Conservation (phyloP, 768 basidiomycete species). For the Russula sp. region DNA sequence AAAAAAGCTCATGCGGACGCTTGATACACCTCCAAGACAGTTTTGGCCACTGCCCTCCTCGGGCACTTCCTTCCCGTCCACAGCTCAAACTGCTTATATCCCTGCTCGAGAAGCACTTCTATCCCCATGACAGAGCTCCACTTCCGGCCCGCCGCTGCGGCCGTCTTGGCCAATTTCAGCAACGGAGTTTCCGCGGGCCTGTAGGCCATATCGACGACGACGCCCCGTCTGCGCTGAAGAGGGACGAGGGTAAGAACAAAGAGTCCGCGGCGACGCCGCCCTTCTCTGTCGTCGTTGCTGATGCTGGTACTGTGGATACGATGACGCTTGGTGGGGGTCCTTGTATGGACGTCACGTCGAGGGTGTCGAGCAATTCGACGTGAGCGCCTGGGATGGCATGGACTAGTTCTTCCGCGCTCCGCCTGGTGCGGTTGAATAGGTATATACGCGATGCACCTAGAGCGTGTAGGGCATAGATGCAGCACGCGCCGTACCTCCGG, state of each 20-base stretch:
- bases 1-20: slow-evolving; percentile 8
- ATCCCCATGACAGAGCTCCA: slow-evolving; percentile 80
- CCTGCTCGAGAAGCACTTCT: slow-evolving; percentile 86
- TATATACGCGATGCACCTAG: slow-evolving; percentile 71
- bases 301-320: slow-evolving; percentile 84
- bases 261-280: slow-evolving; percentile 31
- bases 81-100: slow-evolving; percentile 75
- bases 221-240: slow-evolving; percentile 61
- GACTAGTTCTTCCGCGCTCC: slow-evolving; percentile 69
- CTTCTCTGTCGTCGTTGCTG: slow-evolving; percentile 47
- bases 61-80: slow-evolving; percentile 77
- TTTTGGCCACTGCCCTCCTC: slow-evolving; percentile 43
- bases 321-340: slow-evolving; percentile 63
- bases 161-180: slow-evolving; percentile 58
- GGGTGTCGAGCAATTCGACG: slow-evolving; percentile 56
- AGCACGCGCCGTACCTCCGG: slow-evolving; percentile 92
- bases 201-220: slow-evolving; percentile 94
- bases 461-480: slow-evolving; percentile 85
- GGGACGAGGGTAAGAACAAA: slow-evolving; percentile 51
- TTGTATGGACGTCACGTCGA: slow-evolving; percentile 52
- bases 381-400: slow-evolving; percentile 61
- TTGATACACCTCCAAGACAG: slow-evolving; percentile 49
- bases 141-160: slow-evolving; percentile 36
- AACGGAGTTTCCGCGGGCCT: slow-evolving; percentile 84
- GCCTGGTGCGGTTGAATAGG: slow-evolving; percentile 80